These are phyloP conservation scores for Lentinula sp. DNA, from an alignment of 768 basidiomycete species.

Conservation along the genomic window DNA sequence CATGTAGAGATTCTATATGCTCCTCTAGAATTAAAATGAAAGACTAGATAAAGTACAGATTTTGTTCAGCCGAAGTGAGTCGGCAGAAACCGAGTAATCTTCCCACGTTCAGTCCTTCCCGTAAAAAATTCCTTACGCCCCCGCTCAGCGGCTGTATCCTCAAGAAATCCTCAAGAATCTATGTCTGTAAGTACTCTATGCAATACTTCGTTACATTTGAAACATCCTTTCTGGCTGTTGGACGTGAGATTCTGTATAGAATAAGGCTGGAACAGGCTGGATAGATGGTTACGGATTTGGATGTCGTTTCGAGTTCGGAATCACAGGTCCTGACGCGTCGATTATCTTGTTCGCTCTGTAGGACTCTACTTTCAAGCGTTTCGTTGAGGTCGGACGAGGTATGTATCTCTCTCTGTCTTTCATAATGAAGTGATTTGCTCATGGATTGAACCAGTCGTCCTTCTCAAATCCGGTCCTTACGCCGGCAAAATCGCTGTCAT, in stretches of 20 bases:
- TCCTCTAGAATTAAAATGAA: too few relatives aligned
- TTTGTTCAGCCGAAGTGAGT: background rate
- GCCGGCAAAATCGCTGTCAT: constrained; percentile 92
- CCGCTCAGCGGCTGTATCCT: background rate
- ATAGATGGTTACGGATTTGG: background rate
- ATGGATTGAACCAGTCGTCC: constrained; percentile 59
- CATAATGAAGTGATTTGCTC: constrained; percentile 4
- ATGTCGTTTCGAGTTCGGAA: background rate
- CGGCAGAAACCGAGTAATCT: background rate
- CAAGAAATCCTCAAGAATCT: background rate
- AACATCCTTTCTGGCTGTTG: background rate
- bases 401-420: constrained; percentile 13
- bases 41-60: too few relatives aligned
- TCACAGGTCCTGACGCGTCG: background rate
- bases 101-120: background rate
- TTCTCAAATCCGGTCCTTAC: constrained; percentile 83
- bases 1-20: too few relatives aligned
- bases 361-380: constrained; percentile 91
- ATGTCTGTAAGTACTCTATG: background rate
- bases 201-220: background rate
- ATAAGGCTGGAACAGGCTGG: background rate
- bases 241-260: background rate
- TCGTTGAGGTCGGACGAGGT: constrained; percentile 98
- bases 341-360: constrained; percentile 17
- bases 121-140: background rate